Conservation (phyloP, 2,329 filamentous ascomycete genomes). For the Colletotrichum paranaense region DNA sequence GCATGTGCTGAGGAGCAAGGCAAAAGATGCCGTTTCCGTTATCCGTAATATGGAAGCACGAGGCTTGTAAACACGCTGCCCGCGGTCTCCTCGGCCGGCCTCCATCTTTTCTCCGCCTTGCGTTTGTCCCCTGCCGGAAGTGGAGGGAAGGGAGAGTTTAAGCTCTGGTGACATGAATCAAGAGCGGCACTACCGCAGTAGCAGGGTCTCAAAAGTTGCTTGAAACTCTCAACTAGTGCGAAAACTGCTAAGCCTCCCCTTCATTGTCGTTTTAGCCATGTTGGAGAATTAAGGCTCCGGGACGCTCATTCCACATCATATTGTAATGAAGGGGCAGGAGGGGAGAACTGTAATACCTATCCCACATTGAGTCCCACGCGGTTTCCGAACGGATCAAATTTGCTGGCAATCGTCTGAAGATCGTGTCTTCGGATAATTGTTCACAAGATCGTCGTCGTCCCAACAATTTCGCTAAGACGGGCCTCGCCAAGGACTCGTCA, state of each 20-base stretch:
- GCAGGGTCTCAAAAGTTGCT: not conserved
- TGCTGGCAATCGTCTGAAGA: not conserved
- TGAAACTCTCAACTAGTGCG: not conserved
- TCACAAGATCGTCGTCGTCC: not conserved
- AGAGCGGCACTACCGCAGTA: not conserved
- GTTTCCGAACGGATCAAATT: not conserved
- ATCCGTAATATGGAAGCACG: not conserved
- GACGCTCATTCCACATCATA: conserved; percentile 24
- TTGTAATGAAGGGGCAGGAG: not conserved
- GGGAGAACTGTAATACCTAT: not conserved
- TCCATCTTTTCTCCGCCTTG: not conserved
- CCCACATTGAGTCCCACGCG: not conserved
- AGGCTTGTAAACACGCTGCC: not conserved
- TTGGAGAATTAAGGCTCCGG: conserved; percentile 13
- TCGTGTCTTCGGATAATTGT: not conserved
- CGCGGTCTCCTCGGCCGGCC: not conserved
- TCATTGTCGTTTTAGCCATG: conserved; percentile 6
- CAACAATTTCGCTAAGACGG: not conserved
- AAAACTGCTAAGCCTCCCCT: not conserved
- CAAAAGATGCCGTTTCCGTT: not conserved
- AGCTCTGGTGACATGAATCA: not conserved
- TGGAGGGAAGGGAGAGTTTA: not conserved
- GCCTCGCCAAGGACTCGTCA: not conserved
- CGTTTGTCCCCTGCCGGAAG: not conserved
- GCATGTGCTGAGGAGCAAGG: not conserved